Percentiles rank a stretch among this genome's conserved stretches.
Evolutionary conservation across 169 alveolate genomes (phyloP).

Genomic region (Eimeria maxima): DNA sequence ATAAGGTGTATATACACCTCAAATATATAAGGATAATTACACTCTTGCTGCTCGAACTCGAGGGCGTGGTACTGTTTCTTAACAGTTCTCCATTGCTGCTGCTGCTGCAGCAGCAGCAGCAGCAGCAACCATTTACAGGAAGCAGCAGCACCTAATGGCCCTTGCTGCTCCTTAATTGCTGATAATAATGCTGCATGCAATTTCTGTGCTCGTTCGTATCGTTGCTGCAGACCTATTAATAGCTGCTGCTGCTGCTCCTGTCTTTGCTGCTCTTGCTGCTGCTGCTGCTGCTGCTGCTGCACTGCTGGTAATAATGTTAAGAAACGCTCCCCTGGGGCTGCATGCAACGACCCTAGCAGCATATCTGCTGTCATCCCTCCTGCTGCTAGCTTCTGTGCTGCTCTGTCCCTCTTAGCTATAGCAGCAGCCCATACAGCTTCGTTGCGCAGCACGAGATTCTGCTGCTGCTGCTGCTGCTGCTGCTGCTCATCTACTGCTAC

Average conservation of each 20-base stretch:
- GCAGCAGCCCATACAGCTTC: conserved; percentile 57
- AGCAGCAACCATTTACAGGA: conserved; percentile 42
- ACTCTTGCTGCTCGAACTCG: conserved; percentile 65
- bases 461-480: conserved; percentile 67
- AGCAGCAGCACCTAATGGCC: not conserved
- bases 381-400: conserved; percentile 49
- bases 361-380: conserved; percentile 56
- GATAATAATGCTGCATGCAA: not conserved
- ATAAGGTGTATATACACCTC: conserved; percentile 79
- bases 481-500: conserved; percentile 46
- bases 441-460: conserved; percentile 21
- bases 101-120: conserved; percentile 72
- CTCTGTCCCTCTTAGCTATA: conserved; percentile 58
- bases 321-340: conserved; percentile 61
- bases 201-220: conserved; percentile 6
- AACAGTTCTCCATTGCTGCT: conserved; percentile 55
- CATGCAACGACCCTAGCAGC: conserved; percentile 70
- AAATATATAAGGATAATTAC: conserved; percentile 65
- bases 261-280: conserved; percentile 67
- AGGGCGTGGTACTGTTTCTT: conserved; percentile 68
- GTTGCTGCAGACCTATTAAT: conserved; percentile 52
- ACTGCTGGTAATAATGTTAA: conserved; percentile 42
- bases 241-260: conserved; percentile 64
- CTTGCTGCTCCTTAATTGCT: not conserved
- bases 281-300: conserved; percentile 5